These are phyloP conservation scores for Talaromyces atroroseus DNA, from an alignment of 2,329 filamentous ascomycete species.

Conservation along the genomic window DNA sequence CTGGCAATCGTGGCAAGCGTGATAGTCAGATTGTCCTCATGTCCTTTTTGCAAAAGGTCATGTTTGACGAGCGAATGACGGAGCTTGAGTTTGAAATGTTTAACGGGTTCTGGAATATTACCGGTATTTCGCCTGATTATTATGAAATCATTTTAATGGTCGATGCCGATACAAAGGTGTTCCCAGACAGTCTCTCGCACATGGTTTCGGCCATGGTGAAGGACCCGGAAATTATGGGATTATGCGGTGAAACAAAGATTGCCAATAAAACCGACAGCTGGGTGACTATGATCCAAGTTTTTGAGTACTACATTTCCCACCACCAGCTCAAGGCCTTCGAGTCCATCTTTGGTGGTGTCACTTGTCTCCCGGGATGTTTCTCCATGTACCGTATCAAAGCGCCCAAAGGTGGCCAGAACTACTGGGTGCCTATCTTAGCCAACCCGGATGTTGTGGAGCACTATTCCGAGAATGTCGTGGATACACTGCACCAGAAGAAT, in stretches of 20 bases:
- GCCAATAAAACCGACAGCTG: slow-evolving; percentile 93
- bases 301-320: slow-evolving; percentile 96
- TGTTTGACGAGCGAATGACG: slow-evolving; percentile 99
- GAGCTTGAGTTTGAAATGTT: slow-evolving; percentile 99
- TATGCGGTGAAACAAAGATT: slow-evolving; percentile 99
- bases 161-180: slow-evolving; percentile 97
- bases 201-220: slow-evolving; percentile 99
- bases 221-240: slow-evolving; percentile 97
- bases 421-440: slow-evolving; percentile 97
- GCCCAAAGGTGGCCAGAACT: slow-evolving; percentile 96
- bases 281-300: slow-evolving; percentile 98
- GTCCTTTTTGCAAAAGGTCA: slow-evolving; percentile 99
- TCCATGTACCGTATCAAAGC: slow-evolving; percentile 99
- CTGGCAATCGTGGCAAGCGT: slow-evolving; percentile 95
- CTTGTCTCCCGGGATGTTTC: slow-evolving; percentile 96
- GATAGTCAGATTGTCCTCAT: slow-evolving; percentile 99
- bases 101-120: slow-evolving; percentile 97
- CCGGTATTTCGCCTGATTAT: slow-evolving; percentile 94
- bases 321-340: slow-evolving; percentile 96
- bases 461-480: slow-evolving; percentile 98
- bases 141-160: slow-evolving; percentile 99
- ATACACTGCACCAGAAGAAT: slow-evolving; percentile 98
- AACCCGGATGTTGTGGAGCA: slow-evolving; percentile 99
- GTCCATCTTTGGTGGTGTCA: slow-evolving; percentile 97
- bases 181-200: slow-evolving; percentile 95